A percentile compares a stretch with the other conserved stretches of the same genome.
These are phyloP conservation scores for Zanthoxylum bungeanum DNA, from an alignment of 345 rosid genomes.

Conservation along the genomic window DNA sequence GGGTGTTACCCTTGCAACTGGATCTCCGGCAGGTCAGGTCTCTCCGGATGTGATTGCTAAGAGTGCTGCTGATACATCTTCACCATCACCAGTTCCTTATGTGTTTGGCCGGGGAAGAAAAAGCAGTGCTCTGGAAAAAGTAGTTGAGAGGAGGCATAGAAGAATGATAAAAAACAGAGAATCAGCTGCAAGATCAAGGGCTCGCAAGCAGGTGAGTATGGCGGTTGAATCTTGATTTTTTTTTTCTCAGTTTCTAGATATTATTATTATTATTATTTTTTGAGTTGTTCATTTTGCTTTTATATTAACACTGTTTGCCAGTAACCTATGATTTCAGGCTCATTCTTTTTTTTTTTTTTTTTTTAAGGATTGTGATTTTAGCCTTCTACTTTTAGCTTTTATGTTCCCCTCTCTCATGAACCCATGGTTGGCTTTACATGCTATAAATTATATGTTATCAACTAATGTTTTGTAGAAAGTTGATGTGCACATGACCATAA, in stretches of 20 bases:
- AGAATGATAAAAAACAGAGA: constrained; percentile 98
- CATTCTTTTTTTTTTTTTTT: no score
- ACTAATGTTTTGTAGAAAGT: background rate
- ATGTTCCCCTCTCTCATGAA: background rate
- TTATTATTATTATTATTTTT: background rate
- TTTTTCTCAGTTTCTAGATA: background rate
- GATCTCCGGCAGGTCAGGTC: constrained; percentile 63
- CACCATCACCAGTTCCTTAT: constrained; percentile 81
- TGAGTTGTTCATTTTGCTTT: no score
- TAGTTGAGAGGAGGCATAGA: constrained; percentile 90
- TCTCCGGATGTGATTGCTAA: constrained; percentile 52
- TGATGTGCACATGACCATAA: background rate
- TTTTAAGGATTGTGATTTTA: no score
- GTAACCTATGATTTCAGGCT: background rate
- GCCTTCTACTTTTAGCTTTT: background rate
- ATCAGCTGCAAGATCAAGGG: constrained; percentile 96
- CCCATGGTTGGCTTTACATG: background rate
- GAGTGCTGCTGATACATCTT: constrained; percentile 54
- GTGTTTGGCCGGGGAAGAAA: constrained; percentile 71
- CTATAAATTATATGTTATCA: background rate
- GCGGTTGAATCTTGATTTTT: constrained; percentile 13
- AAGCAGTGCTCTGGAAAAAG: constrained; percentile 73
- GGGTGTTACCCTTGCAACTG: constrained; percentile 41
- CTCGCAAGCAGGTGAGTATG: constrained; percentile 87
- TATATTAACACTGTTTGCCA: background rate